A percentile compares a stretch with the other conserved stretches of the same genome.
Evolutionary conservation across 345 rosid genomes (phyloP).

Genomic region (Pseudoturritis turrita): DNA sequence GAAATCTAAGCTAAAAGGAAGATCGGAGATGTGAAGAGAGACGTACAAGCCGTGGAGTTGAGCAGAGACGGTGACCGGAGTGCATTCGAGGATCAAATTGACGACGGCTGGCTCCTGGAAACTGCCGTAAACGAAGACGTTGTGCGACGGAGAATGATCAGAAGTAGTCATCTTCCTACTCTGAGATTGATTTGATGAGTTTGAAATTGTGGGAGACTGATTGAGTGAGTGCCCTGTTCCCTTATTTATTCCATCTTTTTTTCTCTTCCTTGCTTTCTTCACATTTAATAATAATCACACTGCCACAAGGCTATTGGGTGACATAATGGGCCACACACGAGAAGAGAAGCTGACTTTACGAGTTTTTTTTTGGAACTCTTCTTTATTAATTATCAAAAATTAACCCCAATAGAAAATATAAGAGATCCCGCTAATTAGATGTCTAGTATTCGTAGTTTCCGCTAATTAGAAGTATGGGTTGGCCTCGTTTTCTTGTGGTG

Average conservation of each 20-base stretch:
- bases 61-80: conserved; percentile 54
- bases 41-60: conserved; percentile 58
- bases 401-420: too few relatives aligned
- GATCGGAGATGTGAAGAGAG: not conserved
- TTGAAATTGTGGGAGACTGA: not conserved
- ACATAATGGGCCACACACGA: too few relatives aligned
- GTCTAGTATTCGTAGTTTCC: too few relatives aligned
- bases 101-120: conserved; percentile 72
- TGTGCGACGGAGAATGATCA: conserved; percentile 23
- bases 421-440: too few relatives aligned
- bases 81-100: conserved; percentile 51
- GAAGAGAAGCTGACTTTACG: too few relatives aligned
- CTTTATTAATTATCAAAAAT: too few relatives aligned
- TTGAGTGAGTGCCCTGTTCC: not conserved
- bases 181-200: not conserved
- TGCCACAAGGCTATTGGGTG: not conserved
- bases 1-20: not conserved
- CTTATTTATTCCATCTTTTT: not conserved
- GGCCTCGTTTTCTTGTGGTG: too few relatives aligned
- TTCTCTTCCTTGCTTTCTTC: not conserved
- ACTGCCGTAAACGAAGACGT: conserved; percentile 87
- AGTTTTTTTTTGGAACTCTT: too few relatives aligned
- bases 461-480: too few relatives aligned
- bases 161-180: not conserved
- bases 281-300: not conserved